These are phyloP conservation scores for Sphaceloma murrayae DNA, from an alignment of 2,329 filamentous ascomycete species.

Conservation along the genomic window DNA sequence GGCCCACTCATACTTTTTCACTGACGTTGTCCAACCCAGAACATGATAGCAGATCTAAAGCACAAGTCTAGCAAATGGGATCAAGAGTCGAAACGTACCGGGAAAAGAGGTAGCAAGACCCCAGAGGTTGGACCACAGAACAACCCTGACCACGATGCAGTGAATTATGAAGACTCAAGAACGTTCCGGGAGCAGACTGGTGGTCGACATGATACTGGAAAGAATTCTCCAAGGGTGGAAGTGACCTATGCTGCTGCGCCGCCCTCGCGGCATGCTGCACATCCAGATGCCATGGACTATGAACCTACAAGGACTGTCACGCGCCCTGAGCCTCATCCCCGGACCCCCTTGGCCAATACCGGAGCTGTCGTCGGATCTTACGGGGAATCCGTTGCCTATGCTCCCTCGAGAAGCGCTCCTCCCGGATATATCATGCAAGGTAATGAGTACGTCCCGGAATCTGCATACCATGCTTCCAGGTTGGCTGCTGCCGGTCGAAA, in stretches of 20 bases:
- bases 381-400: conserved; percentile 19
- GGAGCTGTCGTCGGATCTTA: conserved; percentile 22
- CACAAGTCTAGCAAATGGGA: conserved; percentile 40
- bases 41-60: conserved; percentile 43
- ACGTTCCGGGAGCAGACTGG: conserved; percentile 36
- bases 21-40: conserved; percentile 29
- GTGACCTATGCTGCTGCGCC: conserved; percentile 23
- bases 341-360: conserved; percentile 8
- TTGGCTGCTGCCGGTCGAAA: conserved; percentile 4
- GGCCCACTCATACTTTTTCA: neutral
- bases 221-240: conserved; percentile 25
- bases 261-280: conserved; percentile 4
- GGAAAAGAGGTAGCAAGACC: conserved; percentile 39
- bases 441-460: conserved; percentile 27
- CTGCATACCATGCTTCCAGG: conserved; percentile 11
- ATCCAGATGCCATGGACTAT: conserved; percentile 15
- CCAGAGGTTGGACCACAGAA: conserved; percentile 24
- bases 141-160: conserved; percentile 37
- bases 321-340: conserved; percentile 5
- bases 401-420: conserved; percentile 23
- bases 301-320: neutral
- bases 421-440: conserved; percentile 29
- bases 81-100: conserved; percentile 29
- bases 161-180: conserved; percentile 35
- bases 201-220: conserved; percentile 6